Conservation (phyloP, 179 eudicot genomes). For the Carnegiea gigantea region DNA sequence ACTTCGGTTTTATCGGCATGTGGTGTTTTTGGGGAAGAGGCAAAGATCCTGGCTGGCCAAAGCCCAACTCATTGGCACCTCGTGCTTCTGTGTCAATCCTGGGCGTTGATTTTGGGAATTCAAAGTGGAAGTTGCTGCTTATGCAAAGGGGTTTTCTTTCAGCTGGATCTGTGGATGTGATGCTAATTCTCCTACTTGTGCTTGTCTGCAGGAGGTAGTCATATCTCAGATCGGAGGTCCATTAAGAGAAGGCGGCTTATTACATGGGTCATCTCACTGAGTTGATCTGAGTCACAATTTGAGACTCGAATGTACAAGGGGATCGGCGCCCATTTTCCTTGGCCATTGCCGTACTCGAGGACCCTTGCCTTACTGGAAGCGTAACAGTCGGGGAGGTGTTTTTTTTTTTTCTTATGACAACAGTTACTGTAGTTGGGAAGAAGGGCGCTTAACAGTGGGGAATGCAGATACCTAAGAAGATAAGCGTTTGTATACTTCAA, state of each 20-base stretch:
- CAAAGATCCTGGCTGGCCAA: background rate
- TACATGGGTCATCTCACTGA: background rate
- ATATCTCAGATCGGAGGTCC: background rate
- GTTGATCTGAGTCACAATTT: background rate
- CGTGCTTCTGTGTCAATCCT: background rate
- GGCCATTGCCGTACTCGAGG: background rate
- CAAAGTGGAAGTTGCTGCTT: background rate
- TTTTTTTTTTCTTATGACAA: too few relatives aligned
- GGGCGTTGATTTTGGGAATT: background rate
- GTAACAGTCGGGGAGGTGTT: too few relatives aligned
- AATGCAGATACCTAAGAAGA: too few relatives aligned
- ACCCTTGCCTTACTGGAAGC: too few relatives aligned
- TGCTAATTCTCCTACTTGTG: background rate
- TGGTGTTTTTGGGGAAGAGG: background rate
- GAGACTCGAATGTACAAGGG: background rate
- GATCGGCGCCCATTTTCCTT: background rate
- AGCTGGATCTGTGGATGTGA: background rate
- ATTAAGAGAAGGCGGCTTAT: background rate
- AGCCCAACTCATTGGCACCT: too few relatives aligned
- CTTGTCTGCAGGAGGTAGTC: slow-evolving; percentile 25
- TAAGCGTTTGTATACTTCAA: too few relatives aligned
- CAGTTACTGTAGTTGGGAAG: too few relatives aligned
- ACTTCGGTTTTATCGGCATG: background rate
- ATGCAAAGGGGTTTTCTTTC: background rate
- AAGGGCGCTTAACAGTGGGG: too few relatives aligned